Base-by-base conservation (phyloP, 371 early-diverging fungal genomes). In the Nematocida displodere region DNA sequence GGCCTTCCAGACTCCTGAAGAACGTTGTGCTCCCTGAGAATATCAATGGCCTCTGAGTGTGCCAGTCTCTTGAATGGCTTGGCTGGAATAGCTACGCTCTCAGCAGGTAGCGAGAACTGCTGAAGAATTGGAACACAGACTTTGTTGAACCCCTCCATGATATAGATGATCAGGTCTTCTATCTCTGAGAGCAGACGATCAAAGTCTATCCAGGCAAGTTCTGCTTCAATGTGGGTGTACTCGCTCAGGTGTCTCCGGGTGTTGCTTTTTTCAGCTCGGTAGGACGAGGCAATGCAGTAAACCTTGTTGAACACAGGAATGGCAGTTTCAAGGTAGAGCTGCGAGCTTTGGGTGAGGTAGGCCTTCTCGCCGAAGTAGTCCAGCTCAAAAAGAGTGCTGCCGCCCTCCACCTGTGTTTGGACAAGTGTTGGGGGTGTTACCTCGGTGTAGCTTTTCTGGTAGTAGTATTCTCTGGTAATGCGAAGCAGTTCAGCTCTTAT, bases 401-500 rank as follows among this genome's bases (percentile, higher is more conserved):
- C 99, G 78, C 99, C 99, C 86, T 99, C 99, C 26, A 95, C 96
- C 84, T 96, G 95, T 52, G 96, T 97, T 85, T 97, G 95, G n/a
- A 97, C 97, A 90, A 99, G 90, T 80, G 92, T 89, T 24, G 99
- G 99, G 29, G 98, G 96, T 7, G 92, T 96, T 34, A 97, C 90
- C 85, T 99, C 98, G 62, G 86, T 86, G 80, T 91, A 90, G 8
- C 88, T 87, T 39, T 86, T 86, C 52, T 83, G 77, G 46, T 91
- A 89, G 83, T 92, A 97, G 86, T 90, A 91, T 66, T 90, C 90
- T 82, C 98, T 91, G 88, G 95, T 92, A 5, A 91, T 89, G 61
- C 88, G 88, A 85, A 97, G 85, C 13, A 93, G 87, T 48, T 89
- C 82, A 40, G 92, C 86, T 66, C 97, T 88, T 47, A 92, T 91